Evolutionary conservation across 441 rosid genomes (phyloP).

Genomic region (Daphne laureola): DNA sequence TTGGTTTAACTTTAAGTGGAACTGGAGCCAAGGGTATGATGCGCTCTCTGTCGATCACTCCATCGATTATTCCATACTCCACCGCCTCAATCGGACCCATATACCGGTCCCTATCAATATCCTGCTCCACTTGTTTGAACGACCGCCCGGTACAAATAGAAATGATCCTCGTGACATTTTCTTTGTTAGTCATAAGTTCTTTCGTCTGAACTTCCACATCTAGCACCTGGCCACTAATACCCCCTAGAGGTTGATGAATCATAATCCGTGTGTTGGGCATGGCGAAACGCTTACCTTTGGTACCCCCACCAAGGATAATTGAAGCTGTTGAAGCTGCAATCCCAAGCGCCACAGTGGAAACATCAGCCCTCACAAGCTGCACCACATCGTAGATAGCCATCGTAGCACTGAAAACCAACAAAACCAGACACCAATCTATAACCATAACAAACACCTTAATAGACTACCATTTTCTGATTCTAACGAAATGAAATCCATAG

Average conservation of each 20-base stretch:
- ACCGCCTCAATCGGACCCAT: conserved; percentile 92
- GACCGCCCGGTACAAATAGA: conserved; percentile 65
- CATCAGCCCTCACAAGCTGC: conserved; percentile 90
- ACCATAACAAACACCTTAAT: neutral
- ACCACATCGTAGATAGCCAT: conserved; percentile 91
- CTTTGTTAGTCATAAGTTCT: conserved; percentile 84
- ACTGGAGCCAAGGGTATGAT: conserved; percentile 73
- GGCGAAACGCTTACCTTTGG: conserved; percentile 88
- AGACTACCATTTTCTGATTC: no score
- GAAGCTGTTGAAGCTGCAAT: conserved; percentile 90
- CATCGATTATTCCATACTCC: conserved; percentile 91
- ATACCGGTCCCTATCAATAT: conserved; percentile 76
- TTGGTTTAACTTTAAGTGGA: conserved; percentile 66
- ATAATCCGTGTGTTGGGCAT: conserved; percentile 95
- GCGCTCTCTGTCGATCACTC: conserved; percentile 79
- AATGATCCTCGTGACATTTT: conserved; percentile 50
- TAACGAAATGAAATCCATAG: neutral
- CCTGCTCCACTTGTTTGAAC: conserved; percentile 59
- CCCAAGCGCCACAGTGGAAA: conserved; percentile 83
- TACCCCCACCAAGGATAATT: conserved; percentile 80
- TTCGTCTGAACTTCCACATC: conserved; percentile 81
- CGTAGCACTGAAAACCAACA: conserved; percentile 55
- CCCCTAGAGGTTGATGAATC: conserved; percentile 94
- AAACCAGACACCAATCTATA: neutral
- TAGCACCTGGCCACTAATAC: conserved; percentile 75